phyloP scores from a whole-genome alignment of 129 eudicot genomes.

The Tagetes patula region DNA sequence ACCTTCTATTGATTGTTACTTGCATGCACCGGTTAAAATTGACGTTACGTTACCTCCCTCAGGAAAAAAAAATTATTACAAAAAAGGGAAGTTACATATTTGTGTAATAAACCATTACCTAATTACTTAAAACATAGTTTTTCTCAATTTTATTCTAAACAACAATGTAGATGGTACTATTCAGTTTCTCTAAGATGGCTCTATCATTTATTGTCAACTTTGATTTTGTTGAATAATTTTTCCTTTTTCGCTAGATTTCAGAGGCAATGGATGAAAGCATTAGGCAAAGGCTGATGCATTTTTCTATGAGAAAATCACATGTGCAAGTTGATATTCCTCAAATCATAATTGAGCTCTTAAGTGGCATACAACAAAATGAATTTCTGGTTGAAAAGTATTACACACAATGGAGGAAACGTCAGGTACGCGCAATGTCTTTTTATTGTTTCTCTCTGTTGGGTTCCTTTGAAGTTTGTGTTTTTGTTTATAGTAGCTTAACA shows the following conservation, averaged over 20 bases:
- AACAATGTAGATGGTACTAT: not conserved
- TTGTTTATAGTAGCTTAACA: not conserved
- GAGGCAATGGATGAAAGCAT: slow-evolving; percentile 73
- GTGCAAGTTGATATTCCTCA: slow-evolving; percentile 72
- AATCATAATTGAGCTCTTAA: slow-evolving; percentile 63
- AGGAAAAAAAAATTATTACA: not conserved
- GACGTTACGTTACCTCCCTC: not conserved
- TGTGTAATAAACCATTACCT: not conserved
- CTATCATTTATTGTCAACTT: slow-evolving; percentile 12
- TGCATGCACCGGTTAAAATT: not conserved
- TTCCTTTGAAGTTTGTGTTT: not conserved
- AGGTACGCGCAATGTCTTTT: slow-evolving; percentile 41
- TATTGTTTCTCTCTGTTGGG: not conserved
- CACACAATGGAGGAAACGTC: slow-evolving; percentile 84
- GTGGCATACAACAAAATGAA: slow-evolving; percentile 64
- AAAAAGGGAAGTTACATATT: not conserved
- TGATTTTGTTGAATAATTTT: not conserved
- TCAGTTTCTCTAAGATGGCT: slow-evolving; percentile 18
- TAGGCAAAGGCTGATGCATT: slow-evolving; percentile 64
- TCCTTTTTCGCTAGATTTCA: slow-evolving; percentile 55
- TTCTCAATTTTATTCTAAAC: not conserved
- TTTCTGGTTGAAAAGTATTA: slow-evolving; percentile 67
- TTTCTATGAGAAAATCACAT: slow-evolving; percentile 46
- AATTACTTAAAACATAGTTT: not conserved
- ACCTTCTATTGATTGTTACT: not conserved